These are phyloP conservation scores for Ophiosphaerella korrae DNA, from an alignment of 2,329 filamentous ascomycete genomes.

Conservation along the genomic window DNA sequence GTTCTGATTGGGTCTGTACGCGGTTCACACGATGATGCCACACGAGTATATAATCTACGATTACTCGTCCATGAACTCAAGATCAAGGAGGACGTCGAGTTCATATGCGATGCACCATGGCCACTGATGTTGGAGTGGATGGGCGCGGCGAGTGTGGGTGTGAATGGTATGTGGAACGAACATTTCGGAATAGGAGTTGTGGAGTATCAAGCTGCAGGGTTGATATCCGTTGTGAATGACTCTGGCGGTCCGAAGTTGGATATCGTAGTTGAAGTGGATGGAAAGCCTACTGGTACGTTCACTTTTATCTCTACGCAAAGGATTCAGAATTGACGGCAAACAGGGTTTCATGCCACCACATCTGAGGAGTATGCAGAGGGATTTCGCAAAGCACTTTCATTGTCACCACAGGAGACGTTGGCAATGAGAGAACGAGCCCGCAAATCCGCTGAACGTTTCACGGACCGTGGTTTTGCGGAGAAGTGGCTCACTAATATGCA, in stretches of 20 bases:
- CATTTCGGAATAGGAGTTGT: conserved; percentile 99
- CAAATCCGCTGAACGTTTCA: conserved; percentile 80
- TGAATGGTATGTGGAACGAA: conserved; percentile 99
- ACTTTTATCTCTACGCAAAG: not conserved
- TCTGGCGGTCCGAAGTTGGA: conserved; percentile 92
- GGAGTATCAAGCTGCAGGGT: conserved; percentile 93
- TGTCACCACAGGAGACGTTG: conserved; percentile 68
- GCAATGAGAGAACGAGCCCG: conserved; percentile 78
- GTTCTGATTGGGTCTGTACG: conserved; percentile 92
- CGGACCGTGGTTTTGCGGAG: conserved; percentile 80
- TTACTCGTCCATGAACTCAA: conserved; percentile 81
- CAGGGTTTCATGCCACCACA: conserved; percentile 85
- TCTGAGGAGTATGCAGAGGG: conserved; percentile 77
- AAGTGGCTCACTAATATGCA: conserved; percentile 80
- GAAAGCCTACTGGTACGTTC: conserved; percentile 71
- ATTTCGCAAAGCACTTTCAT: conserved; percentile 75
- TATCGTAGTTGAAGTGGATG: conserved; percentile 83
- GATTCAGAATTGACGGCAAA: conserved; percentile 5
- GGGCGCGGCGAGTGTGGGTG: conserved; percentile 76
- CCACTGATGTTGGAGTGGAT: conserved; percentile 82
- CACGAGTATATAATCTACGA: conserved; percentile 84
- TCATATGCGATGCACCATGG: conserved; percentile 90
- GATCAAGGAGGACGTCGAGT: conserved; percentile 82
- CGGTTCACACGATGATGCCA: conserved; percentile 75
- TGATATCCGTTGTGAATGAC: conserved; percentile 91